Evolutionary conservation across 768 basidiomycete genomes (phyloP).

Genomic region (Phlebiopsis flavidoalba): DNA sequence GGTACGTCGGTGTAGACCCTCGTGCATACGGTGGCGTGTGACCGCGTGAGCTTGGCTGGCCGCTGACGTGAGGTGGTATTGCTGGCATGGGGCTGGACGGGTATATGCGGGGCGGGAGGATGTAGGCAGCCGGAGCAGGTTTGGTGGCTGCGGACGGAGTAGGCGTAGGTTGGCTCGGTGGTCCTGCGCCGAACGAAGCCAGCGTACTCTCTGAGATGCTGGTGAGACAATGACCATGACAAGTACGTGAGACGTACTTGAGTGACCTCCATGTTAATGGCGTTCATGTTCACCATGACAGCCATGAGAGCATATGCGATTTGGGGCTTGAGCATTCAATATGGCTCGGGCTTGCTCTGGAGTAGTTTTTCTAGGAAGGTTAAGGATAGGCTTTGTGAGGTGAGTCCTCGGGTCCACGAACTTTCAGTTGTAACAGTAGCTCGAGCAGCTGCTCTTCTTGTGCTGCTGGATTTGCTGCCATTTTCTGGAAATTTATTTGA

Average conservation of each 20-base stretch:
- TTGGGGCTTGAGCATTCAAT: constrained; percentile 65
- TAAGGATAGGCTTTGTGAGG: background rate
- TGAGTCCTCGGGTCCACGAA: constrained; percentile 6
- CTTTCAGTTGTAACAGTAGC: constrained; percentile 72
- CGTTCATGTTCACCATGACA: constrained; percentile 75
- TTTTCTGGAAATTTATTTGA: constrained; percentile 15
- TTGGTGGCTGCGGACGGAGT: constrained; percentile 21
- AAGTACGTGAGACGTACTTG: constrained; percentile 42
- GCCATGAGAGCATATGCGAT: constrained; percentile 74
- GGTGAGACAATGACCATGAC: background rate
- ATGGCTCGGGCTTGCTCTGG: constrained; percentile 64
- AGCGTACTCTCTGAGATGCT: constrained; percentile 51
- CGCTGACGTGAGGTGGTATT: constrained; percentile 19
- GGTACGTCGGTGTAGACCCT: constrained; percentile 2
- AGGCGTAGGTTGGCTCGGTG: constrained; percentile 23
- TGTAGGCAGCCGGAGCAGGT: constrained; percentile 27
- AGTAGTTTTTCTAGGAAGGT: constrained; percentile 58
- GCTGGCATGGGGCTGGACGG: constrained; percentile 15
- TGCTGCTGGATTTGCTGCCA: constrained; percentile 44
- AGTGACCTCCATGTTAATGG: constrained; percentile 69
- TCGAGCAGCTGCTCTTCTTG: constrained; percentile 68
- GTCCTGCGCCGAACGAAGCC: constrained; percentile 41
- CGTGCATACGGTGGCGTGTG: constrained; percentile 17
- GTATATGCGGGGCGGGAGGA: constrained; percentile 2
- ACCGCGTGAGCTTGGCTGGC: constrained; percentile 8